phyloP scores from a whole-genome alignment of 176 grass and related monocot species.

The Poa pratensis region DNA sequence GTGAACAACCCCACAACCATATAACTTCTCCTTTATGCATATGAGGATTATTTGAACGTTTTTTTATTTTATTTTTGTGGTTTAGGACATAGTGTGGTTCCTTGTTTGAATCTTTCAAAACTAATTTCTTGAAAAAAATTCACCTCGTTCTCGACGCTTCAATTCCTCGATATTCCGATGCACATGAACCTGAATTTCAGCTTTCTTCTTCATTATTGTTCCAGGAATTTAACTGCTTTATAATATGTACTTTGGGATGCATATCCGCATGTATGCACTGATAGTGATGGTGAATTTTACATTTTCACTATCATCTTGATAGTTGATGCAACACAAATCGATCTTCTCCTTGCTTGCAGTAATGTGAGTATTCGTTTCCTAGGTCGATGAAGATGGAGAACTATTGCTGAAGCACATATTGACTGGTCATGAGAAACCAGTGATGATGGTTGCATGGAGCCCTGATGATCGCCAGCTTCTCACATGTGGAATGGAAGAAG shows the following conservation, averaged over 20 bases:
- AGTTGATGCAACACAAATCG: constrained; percentile 36
- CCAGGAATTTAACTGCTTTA: background rate
- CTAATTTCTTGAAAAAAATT: background rate
- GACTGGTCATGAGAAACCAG: constrained; percentile 65
- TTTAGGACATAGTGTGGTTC: background rate
- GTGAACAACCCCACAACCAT: background rate
- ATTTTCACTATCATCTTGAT: constrained; percentile 6
- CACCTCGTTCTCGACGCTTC: background rate
- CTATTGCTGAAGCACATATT: constrained; percentile 71
- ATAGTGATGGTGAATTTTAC: constrained; percentile 5
- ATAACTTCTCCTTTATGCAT: constrained; percentile 10
- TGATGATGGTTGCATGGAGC: constrained; percentile 85
- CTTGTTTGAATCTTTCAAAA: background rate
- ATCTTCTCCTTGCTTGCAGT: constrained; percentile 37
- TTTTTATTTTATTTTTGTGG: constrained; percentile 7
- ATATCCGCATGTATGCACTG: background rate
- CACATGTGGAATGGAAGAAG: constrained; percentile 91
- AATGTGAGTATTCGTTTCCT: constrained; percentile 35
- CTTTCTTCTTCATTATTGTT: background rate
- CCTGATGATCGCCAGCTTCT: constrained; percentile 81
- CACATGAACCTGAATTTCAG: constrained; percentile 14
- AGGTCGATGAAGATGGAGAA: constrained; percentile 78
- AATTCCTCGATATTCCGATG: background rate
- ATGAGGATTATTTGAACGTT: background rate
- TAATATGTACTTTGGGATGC: constrained; percentile 10